Percentiles rank a stretch among this genome's conserved stretches.
Evolutionary conservation across 202 grass and related monocot genomes (phyloP).

Genomic region (Saccharum hybrid): DNA sequence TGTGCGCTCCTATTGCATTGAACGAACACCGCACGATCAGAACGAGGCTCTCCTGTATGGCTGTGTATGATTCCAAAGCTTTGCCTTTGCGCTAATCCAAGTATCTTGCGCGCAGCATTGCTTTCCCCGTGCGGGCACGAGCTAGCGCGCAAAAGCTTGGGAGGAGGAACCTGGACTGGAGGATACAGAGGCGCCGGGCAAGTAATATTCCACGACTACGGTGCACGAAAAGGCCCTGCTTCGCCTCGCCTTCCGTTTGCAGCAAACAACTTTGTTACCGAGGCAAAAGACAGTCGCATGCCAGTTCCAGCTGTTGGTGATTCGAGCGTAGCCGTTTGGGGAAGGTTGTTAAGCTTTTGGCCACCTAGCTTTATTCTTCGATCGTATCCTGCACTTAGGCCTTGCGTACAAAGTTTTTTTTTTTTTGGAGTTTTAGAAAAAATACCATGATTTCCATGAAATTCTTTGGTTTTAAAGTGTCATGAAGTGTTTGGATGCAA

Average conservation of each 20-base stretch:
- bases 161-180: not conserved
- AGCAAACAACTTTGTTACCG: conserved; percentile 14
- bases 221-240: not conserved
- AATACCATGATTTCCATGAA: no score
- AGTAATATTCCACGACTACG: conserved; percentile 19
- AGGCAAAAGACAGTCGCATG: no score
- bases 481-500: no score
- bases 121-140: not conserved
- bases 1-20: no score
- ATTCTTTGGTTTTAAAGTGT: no score
- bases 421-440: no score
- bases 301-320: no score
- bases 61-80: conserved; percentile 2
- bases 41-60: not conserved
- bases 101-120: not conserved
- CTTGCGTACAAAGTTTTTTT: no score
- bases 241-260: not conserved
- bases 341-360: no score
- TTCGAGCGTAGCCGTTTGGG: no score
- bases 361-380: no score
- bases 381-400: no score
- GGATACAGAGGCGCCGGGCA: not conserved
- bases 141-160: not conserved
- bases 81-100: not conserved
- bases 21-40: not conserved